Base-by-base conservation (phyloP, 345 rosid genomes). In the Triadica sebifera region DNA sequence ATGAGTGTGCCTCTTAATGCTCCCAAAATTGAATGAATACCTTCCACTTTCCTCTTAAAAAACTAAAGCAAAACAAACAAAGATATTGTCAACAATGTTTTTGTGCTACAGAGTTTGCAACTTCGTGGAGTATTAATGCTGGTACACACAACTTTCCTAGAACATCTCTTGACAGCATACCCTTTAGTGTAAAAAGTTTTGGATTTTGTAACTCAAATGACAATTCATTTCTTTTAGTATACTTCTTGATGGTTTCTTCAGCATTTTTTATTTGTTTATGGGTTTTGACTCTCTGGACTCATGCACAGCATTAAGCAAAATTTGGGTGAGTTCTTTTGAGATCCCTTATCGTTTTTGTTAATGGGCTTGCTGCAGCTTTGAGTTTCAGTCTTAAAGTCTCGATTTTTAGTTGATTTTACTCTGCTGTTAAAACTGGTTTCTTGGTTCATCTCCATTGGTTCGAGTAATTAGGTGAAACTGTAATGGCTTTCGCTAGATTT, bases 1-100 rank as follows among this genome's bases (percentile, higher is more conserved):
- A 67, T 78, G 74, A 78, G 74, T 73, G 74, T 24, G 41, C 17
- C 72, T 46, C 70, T 69, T 73, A 79, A 75, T 79, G 80, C 74
- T 29, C 57, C 24, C 64, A 71, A 57, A 75, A 68, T 63, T 74
- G 66, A 80, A 75, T 74, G 75, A 69, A 70, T 17, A 3, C 53
- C 69, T 29, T 22, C 45, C 46, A 17, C 80, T 83, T 74, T 78
- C 80, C 46, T 70, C 22, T 3, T 34, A 11, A 12, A 49, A 47
- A 51, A 24, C 53, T 52, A 76, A 61, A 34, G 65, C 4, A 65
- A 24, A 46, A 34, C 71, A 55, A 65, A 8, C 60, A 69, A 71
- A 69, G 53, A 67, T 65, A 76, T 65, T 52, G 58, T 62, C 20
- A 70, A 50, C 58, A 41, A 39, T 68, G 50, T 75, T 22, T 11